Percentiles rank a stretch among this genome's conserved stretches.
Evolutionary conservation across 345 rosid genomes (phyloP).

Genomic region (Erodium maritimum): DNA sequence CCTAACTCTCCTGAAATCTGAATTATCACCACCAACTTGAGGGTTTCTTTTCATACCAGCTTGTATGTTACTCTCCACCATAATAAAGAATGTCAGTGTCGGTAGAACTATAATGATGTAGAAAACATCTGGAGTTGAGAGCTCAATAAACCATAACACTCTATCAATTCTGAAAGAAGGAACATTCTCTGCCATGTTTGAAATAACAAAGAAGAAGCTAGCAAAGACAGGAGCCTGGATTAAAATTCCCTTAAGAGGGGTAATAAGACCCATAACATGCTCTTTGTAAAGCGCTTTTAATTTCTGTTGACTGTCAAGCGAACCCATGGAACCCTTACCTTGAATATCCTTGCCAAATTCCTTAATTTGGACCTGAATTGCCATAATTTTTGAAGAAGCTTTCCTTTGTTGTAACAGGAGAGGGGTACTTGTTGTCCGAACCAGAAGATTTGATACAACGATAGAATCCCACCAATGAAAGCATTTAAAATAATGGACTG

Average conservation of each 20-base stretch:
- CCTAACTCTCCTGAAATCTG: too few relatives aligned
- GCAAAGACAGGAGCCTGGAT: constrained; percentile 63
- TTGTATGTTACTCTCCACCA: constrained; percentile 69
- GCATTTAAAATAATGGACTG: constrained; percentile 53
- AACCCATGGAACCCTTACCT: too few relatives aligned
- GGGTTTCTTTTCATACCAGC: constrained; percentile 92
- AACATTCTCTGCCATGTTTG: constrained; percentile 64
- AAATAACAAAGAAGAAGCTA: constrained; percentile 53
- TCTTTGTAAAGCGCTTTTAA: too few relatives aligned
- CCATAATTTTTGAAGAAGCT: constrained; percentile 45
- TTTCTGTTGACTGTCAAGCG: too few relatives aligned
- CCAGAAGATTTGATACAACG: constrained; percentile 47
- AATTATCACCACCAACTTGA: constrained; percentile 22
- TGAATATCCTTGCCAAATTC: too few relatives aligned
- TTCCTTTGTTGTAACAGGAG: constrained; percentile 65
- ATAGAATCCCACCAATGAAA: constrained; percentile 85
- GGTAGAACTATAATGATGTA: constrained; percentile 49
- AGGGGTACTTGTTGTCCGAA: constrained; percentile 57
- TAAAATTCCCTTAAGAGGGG: constrained; percentile 53
- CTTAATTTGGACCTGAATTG: too few relatives aligned
- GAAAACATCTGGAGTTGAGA: constrained; percentile 44
- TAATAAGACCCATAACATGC: constrained; percentile 47
- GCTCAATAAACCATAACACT: constrained; percentile 55
- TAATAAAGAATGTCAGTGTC: constrained; percentile 36
- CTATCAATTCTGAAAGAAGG: constrained; percentile 62